Base-by-base conservation (phyloP, 495 filamentous ascomycete species). In the Hypoxylon fragiforme region DNA sequence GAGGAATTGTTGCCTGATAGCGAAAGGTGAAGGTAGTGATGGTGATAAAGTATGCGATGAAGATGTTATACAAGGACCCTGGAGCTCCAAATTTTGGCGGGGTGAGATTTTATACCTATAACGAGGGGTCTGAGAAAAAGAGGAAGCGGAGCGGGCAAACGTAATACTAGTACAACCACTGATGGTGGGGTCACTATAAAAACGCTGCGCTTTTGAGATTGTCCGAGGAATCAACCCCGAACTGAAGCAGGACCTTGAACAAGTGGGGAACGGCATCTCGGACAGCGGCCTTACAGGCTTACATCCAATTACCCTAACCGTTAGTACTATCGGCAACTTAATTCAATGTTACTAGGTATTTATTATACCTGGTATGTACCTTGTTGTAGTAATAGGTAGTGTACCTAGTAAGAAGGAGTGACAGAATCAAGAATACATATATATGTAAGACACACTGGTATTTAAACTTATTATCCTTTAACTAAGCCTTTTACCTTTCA, bases 41-140 rank as follows among this genome's bases (percentile, higher is more conserved):
- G 38, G 18, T 19, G 38, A 42, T 30, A 20, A 37, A 36, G 34
- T 4, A 13, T 28, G 39, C 38, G 54, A 40, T 24, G 44, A 13
- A 38, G 40, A 24, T 56, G 48, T 54, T 44, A 24, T 39, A 40
- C 44, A 38, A 22, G 31, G 44, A 41, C 37, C 38, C 36, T 47
- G 40, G 39, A 7, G 9, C 26, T 9, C 11, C 37, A 18, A 30
- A 42, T 37, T 43, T 57, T 63, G 55, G 62, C 54, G 63, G 62
- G 65, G 58, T 64, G 50, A 59, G 56, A 60, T 57, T 56, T 62
- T 62, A 62, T 62, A 56, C 7, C 15, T 24, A 38, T n/a, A 30
- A 6, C 13, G 26, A 30, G 14, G 19, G 24, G 57, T 45, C 31
- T 40, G 55, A 9, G 24, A 9, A 37, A 53, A 24, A n/a, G 1